These are phyloP conservation scores for Gastroboletus turbinatus DNA, from an alignment of 1,284 basidiomycete genomes.

Conservation along the genomic window DNA sequence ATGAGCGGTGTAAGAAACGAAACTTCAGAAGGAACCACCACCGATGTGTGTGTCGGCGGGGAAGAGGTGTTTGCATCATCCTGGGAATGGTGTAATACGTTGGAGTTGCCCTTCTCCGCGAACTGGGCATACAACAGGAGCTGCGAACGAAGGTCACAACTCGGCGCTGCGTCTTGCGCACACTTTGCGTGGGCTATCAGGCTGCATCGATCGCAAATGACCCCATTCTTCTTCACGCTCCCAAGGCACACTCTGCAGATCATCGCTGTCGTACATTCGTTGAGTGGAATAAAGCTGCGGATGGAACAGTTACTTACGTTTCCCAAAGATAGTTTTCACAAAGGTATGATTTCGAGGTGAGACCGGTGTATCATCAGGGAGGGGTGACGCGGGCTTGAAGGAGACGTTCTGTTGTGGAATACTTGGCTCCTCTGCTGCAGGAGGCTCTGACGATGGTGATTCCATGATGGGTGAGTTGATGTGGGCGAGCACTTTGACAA, in stretches of 20 bases:
- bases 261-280: slow-evolving; percentile 59
- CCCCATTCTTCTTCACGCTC: slow-evolving; percentile 82
- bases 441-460: slow-evolving; percentile 41
- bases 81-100: slow-evolving; percentile 50
- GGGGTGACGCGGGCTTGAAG: slow-evolving; percentile 39
- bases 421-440: slow-evolving; percentile 25
- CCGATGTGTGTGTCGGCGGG: slow-evolving; percentile 32
- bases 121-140: slow-evolving; percentile 70
- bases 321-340: slow-evolving; percentile 90
- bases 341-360: slow-evolving; percentile 75
- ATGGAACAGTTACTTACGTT: slow-evolving; percentile 57
- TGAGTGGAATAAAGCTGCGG: slow-evolving; percentile 8
- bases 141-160: slow-evolving; percentile 82
- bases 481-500: slow-evolving; percentile 52
- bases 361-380: slow-evolving; percentile 47
- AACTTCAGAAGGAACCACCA: slow-evolving; percentile 55
- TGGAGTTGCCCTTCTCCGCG: slow-evolving; percentile 62
- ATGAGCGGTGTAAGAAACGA: slow-evolving; percentile 46
- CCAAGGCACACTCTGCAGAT: slow-evolving; percentile 82
- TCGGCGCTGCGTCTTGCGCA: slow-evolving; percentile 67
- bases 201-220: slow-evolving; percentile 87
- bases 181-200: slow-evolving; percentile 87
- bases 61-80: slow-evolving; percentile 43
- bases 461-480: slow-evolving; percentile 50
- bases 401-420: slow-evolving; percentile 37